These are phyloP conservation scores for Brettanomyces bruxellensis DNA, from an alignment of 805 yeast species.

Conservation along the genomic window DNA sequence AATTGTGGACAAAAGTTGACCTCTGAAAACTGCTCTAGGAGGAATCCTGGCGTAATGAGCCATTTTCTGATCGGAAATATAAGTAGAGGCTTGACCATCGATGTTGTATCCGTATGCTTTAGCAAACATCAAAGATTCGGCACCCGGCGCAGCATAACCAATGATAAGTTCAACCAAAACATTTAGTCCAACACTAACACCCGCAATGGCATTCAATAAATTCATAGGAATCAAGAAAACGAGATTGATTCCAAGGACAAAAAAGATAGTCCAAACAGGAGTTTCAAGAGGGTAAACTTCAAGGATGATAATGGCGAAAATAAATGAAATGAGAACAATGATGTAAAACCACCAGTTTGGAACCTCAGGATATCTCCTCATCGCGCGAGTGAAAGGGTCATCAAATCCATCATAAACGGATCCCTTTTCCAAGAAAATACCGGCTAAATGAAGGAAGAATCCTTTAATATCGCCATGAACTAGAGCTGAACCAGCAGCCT, in stretches of 20 bases:
- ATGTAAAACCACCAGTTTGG: conserved; percentile 65
- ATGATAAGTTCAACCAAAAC: conserved; percentile 56
- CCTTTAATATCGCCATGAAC: conserved; percentile 1
- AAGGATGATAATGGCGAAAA: conserved; percentile 31
- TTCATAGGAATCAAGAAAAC: conserved; percentile 54
- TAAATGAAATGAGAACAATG: conserved; percentile 36
- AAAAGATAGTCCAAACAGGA: conserved; percentile 55
- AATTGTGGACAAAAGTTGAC: conserved; percentile 35
- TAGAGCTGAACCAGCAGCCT: not conserved
- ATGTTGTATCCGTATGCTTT: conserved; percentile 52
- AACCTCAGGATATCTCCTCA: conserved; percentile 53
- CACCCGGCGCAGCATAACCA: conserved; percentile 59
- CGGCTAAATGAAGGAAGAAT: not conserved
- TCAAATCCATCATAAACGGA: conserved; percentile 22
- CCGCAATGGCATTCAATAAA: conserved; percentile 54
- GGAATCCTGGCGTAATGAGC: conserved; percentile 60
- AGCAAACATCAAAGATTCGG: conserved; percentile 54
- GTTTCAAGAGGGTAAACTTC: conserved; percentile 40
- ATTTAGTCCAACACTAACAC: conserved; percentile 47
- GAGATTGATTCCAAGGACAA: conserved; percentile 46
- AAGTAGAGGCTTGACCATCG: conserved; percentile 44
- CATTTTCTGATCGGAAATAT: conserved; percentile 47
- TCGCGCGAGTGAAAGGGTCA: conserved; percentile 31
- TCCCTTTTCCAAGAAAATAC: conserved; percentile 1
- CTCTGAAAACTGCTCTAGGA: conserved; percentile 50